Conservation (phyloP, 352 stramenopile species). For the Blastocystis sp. region DNA sequence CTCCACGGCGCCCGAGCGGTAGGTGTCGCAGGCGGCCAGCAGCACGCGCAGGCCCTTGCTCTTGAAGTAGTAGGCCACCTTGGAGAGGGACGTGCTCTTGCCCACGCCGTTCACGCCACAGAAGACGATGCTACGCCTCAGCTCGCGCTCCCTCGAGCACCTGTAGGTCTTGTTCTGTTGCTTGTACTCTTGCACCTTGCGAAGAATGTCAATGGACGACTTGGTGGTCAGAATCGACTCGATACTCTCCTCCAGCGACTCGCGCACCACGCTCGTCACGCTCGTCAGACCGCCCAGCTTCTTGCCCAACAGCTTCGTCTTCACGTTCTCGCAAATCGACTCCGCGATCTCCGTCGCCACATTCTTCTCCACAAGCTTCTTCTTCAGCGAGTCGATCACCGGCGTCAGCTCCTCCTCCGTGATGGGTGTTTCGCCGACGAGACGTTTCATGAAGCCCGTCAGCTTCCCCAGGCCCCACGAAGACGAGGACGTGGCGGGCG, state of each 20-base stretch:
- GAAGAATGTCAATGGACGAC: conserved; percentile 90
- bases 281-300: conserved; percentile 85
- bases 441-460: conserved; percentile 79
- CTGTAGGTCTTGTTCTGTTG: conserved; percentile 81
- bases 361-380: conserved; percentile 92
- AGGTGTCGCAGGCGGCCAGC: conserved; percentile 95
- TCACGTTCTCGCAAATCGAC: conserved; percentile 89
- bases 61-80: conserved; percentile 98
- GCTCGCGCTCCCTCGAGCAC: no score
- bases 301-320: conserved; percentile 73
- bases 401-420: conserved; percentile 86
- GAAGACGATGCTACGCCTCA: conserved; percentile 86
- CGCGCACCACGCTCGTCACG: conserved; percentile 86
- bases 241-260: conserved; percentile 88
- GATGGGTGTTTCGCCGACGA: conserved; percentile 87
- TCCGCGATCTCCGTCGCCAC: conserved; percentile 90
- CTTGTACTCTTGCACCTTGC: conserved; percentile 78
- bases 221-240: conserved; percentile 89
- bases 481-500: conserved; percentile 6
- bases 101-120: conserved; percentile 96
- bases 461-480: conserved; percentile 71
- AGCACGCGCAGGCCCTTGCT: conserved; percentile 89
- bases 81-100: conserved; percentile 96
- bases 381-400: conserved; percentile 87
- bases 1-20: conserved; percentile 94